Conservation (phyloP, 208 protist genomes). For the Crithidia fasciculata region DNA sequence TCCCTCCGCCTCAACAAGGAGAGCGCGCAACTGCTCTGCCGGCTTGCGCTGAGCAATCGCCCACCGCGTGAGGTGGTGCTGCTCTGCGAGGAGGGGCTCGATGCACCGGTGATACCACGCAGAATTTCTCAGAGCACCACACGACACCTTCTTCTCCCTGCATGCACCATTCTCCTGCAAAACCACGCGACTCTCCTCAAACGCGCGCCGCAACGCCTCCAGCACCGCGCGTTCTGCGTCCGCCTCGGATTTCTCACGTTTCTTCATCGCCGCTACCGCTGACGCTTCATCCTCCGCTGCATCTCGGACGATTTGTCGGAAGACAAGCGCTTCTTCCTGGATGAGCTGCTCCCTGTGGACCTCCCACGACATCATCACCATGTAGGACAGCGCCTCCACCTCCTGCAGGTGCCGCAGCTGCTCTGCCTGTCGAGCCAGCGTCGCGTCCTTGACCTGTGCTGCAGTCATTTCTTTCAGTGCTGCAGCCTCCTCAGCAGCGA, state of each 20-base stretch:
- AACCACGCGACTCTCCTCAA: conserved; percentile 3
- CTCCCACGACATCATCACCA: conserved; percentile 34
- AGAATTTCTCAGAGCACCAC: too few relatives aligned
- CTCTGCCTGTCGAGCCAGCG: conserved; percentile 34
- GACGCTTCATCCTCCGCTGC: conserved; percentile 9
- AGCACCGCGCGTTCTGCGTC: not conserved
- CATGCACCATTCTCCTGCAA: not conserved
- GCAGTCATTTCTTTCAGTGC: conserved; percentile 33
- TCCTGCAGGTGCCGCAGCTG: conserved; percentile 44
- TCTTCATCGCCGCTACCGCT: not conserved
- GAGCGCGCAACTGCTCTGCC: conserved; percentile 2
- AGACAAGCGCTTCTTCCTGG: conserved; percentile 21
- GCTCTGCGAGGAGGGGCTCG: not conserved
- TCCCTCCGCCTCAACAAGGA: conserved; percentile 11
- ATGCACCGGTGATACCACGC: not conserved
- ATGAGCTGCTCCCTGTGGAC: conserved; percentile 31
- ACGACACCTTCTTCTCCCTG: too few relatives aligned
- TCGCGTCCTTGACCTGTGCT: conserved; percentile 18
- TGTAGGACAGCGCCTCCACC: conserved; percentile 34
- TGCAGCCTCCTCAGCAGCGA: conserved; percentile 7
- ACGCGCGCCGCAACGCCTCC: not conserved
- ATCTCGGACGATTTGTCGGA: conserved; percentile 7
- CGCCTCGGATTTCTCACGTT: conserved; percentile 2
- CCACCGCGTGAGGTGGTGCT: not conserved
- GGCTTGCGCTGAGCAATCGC: not conserved